Percentiles rank a stretch among this genome's conserved stretches.
Evolutionary conservation across 768 basidiomycete genomes (phyloP).

Genomic region (Pholiota molesta): DNA sequence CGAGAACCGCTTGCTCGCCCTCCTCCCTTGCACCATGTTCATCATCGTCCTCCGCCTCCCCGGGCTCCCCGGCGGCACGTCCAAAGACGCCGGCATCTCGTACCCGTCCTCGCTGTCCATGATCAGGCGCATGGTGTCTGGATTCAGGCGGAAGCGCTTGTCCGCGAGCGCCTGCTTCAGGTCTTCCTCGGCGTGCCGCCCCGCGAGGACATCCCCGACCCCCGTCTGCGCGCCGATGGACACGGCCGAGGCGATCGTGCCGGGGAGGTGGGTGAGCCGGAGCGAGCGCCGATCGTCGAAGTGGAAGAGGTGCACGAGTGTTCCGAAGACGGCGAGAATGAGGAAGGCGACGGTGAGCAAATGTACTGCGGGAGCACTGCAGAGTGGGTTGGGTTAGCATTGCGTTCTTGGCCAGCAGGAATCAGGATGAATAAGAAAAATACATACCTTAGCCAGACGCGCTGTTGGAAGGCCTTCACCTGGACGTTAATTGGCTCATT

Average conservation of each 20-base stretch:
- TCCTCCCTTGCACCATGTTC: conserved; percentile 15
- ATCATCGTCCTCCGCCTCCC: conserved; percentile 17
- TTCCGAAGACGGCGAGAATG: conserved; percentile 44
- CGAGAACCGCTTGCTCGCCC: conserved; percentile 5
- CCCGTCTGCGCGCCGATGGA: conserved; percentile 55
- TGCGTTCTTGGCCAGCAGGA: not conserved
- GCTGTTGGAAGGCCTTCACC: conserved; percentile 45
- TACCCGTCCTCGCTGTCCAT: conserved; percentile 58
- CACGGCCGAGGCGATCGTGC: conserved; percentile 60
- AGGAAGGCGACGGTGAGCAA: conserved; percentile 45
- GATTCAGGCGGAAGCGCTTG: conserved; percentile 55
- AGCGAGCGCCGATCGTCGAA: conserved; percentile 45
- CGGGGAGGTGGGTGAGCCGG: conserved; percentile 48
- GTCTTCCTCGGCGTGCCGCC: conserved; percentile 40
- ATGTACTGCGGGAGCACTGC: conserved; percentile 46
- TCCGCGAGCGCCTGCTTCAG: conserved; percentile 43
- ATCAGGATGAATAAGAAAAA: not conserved
- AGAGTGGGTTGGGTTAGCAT: conserved; percentile 1
- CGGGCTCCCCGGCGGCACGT: conserved; percentile 15
- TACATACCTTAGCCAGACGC: conserved; percentile 52
- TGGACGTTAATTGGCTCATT: conserved; percentile 39
- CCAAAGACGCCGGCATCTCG: conserved; percentile 39
- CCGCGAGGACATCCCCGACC: conserved; percentile 47
- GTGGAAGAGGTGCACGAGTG: conserved; percentile 52
- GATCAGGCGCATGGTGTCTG: conserved; percentile 50